Percentiles rank a stretch among this genome's conserved stretches.
These are phyloP conservation scores for Yamadazyma kanchanaburiensis DNA, from an alignment of 1,139 yeast genomes.

Conservation along the genomic window DNA sequence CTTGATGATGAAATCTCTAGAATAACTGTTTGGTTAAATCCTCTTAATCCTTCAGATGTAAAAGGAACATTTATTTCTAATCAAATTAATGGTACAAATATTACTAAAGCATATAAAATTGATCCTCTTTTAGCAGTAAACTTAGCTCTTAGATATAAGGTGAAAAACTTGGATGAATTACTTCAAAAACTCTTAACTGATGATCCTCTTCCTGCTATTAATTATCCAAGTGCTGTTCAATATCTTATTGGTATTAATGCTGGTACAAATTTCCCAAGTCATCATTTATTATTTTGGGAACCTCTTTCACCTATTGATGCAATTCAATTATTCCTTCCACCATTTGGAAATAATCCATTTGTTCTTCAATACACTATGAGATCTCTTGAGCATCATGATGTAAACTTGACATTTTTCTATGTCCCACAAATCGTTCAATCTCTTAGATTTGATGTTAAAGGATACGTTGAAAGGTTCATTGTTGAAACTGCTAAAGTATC, in stretches of 20 bases:
- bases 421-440: slow-evolving; percentile 98
- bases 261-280: slow-evolving; percentile 35
- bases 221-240: slow-evolving; percentile 63
- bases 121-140: slow-evolving; percentile 76
- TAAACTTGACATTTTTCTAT: slow-evolving; percentile 86
- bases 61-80: slow-evolving; percentile 33
- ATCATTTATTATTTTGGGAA: slow-evolving; percentile 65
- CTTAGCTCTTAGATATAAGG: slow-evolving; percentile 57
- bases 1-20: slow-evolving; percentile 73
- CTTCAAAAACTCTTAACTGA: slow-evolving; percentile 46
- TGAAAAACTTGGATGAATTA: slow-evolving; percentile 39
- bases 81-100: slow-evolving; percentile 31
- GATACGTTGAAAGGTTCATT: slow-evolving; percentile 85
- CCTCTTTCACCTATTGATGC: slow-evolving; percentile 83
- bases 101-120: slow-evolving; percentile 56
- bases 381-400: slow-evolving; percentile 85
- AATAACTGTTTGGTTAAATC: slow-evolving; percentile 77
- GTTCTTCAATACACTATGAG: slow-evolving; percentile 87
- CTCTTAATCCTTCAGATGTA: slow-evolving; percentile 49
- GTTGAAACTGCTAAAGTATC: slow-evolving; percentile 90
- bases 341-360: slow-evolving; percentile 62
- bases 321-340: slow-evolving; percentile 79
- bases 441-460: slow-evolving; percentile 74
- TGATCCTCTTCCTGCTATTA: slow-evolving; percentile 61
- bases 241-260: slow-evolving; percentile 49